Base-by-base conservation (phyloP, 306 rosid species). In the Gynostemma pentaphyllum region DNA sequence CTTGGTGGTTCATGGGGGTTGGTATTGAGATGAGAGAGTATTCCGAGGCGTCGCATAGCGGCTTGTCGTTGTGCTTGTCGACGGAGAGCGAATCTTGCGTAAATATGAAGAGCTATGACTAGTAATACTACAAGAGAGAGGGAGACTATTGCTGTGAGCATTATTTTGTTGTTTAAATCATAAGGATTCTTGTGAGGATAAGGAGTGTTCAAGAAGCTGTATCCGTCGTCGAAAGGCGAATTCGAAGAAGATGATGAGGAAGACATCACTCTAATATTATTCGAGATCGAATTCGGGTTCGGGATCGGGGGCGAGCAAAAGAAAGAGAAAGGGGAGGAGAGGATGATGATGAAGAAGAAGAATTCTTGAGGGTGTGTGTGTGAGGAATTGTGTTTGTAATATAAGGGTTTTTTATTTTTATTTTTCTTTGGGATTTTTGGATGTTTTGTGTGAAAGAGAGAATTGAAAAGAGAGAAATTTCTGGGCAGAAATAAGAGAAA, bases 71-170 rank as follows among this genome's bases (percentile, higher is more conserved):
- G 96, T 9, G 85, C 77, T 16, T 80, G 95, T 50, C 96, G 86
- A 12, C 75, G 56, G 16, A 91, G 81, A 37, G 74, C 72, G 8
- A 39, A 79, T 64, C 92, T 75, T 0, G 96, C 96, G 14, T 91
- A 91, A 68, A 89, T 49, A 66, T 87, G 98, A 18, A 91, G 96
- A 3, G 82, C 80, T 0, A 91, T 21, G 6, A 87, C 96, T 1
- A 88, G 28, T 4, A 80, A 9, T 7, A 91, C 60, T 28, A 87
- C 89, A 15, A 67, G 16, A 1, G 87, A 70, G 30, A 91, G 72
- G 34, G 89, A 83, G 22, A 76, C 32, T 45, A 91, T 75, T 64
- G 98, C 85, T 3, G 62, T 54, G 39, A 85, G 47, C 69, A 91
- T 76, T 61, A 91, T 79, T 49, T 50, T 85, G 70, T 51, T 74